These are phyloP conservation scores for Lunasporangiospora selenospora DNA, from an alignment of 192 early-diverging fungal species.

Conservation along the genomic window DNA sequence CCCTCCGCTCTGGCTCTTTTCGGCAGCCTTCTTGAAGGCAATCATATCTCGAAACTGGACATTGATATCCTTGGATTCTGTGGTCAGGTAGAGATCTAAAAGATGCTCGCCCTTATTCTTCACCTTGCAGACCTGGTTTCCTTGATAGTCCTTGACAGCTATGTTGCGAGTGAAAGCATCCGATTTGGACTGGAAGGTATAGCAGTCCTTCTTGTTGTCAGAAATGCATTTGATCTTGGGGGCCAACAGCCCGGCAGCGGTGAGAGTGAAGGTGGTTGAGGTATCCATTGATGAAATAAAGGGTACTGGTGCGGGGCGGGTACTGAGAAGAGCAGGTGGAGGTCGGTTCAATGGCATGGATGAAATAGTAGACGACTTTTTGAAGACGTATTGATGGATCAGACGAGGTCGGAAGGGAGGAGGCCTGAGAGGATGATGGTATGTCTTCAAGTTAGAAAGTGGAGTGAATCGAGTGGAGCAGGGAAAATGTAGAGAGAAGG, in stretches of 20 bases:
- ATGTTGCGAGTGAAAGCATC: conserved; percentile 27
- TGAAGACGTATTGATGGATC: conserved; percentile 8
- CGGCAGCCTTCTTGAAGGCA: conserved; percentile 46
- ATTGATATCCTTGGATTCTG: conserved; percentile 41
- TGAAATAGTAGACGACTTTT: conserved; percentile 12
- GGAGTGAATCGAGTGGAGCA: background rate
- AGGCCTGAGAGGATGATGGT: conserved; percentile 14
- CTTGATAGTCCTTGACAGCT: conserved; percentile 30
- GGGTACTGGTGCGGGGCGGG: conserved; percentile 9
- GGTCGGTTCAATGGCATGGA: conserved; percentile 20
- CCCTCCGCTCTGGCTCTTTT: conserved; percentile 13
- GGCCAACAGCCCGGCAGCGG: conserved; percentile 27
- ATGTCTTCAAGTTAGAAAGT: background rate
- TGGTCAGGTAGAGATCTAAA: conserved; percentile 41
- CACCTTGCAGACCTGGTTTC: conserved; percentile 38
- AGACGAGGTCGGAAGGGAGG: background rate
- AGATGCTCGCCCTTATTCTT: conserved; percentile 48
- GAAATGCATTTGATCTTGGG: conserved; percentile 42
- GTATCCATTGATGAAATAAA: conserved; percentile 24
- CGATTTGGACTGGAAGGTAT: conserved; percentile 42
- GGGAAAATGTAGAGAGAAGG: background rate
- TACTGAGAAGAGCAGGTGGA: conserved; percentile 17
- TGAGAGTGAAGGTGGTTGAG: conserved; percentile 26
- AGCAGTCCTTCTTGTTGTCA: conserved; percentile 40
- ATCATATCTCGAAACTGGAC: conserved; percentile 49